These are phyloP conservation scores for Simplicillium aogashimaense DNA, from an alignment of 2,329 filamentous ascomycete species.

Conservation along the genomic window DNA sequence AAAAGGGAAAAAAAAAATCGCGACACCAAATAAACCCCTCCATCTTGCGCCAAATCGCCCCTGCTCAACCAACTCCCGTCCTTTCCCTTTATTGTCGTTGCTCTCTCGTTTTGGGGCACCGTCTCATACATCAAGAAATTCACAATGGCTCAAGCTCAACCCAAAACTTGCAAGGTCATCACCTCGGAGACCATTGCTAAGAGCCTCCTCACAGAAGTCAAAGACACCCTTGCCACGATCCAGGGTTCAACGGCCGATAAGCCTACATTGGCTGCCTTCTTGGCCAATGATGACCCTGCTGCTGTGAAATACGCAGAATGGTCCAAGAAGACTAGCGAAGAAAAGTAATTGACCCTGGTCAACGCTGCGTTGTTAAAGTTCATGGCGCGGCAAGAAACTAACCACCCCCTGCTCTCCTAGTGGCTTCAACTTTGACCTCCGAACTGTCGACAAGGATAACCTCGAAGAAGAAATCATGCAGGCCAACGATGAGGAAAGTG, in stretches of 20 bases:
- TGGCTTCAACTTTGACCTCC: slow-evolving; percentile 83
- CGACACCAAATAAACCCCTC: neutral
- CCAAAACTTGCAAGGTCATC: slow-evolving; percentile 83
- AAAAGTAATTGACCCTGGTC: slow-evolving; percentile 55
- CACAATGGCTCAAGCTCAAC: slow-evolving; percentile 23
- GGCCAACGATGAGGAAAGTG: slow-evolving; percentile 66
- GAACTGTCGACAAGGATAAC: slow-evolving; percentile 72
- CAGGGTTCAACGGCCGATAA: slow-evolving; percentile 42
- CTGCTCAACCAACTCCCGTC: neutral
- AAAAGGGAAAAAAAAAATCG: neutral
- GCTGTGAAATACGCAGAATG: slow-evolving; percentile 92
- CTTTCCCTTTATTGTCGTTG: neutral
- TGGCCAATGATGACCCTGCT: slow-evolving; percentile 85
- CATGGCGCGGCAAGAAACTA: neutral
- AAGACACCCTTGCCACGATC: slow-evolving; percentile 62
- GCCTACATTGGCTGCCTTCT: slow-evolving; percentile 80
- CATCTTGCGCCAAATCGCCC: neutral
- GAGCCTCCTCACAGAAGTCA: slow-evolving; percentile 67
- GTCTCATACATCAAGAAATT: neutral
- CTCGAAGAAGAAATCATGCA: slow-evolving; percentile 82
- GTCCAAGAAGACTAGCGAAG: slow-evolving; percentile 91
- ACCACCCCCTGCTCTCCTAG: slow-evolving; percentile 29
- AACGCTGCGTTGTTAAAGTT: neutral
- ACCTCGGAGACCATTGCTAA: slow-evolving; percentile 82
- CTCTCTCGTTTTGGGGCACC: neutral